These are phyloP conservation scores for Calonectria montana DNA, from an alignment of 2,329 filamentous ascomycete species.

Conservation along the genomic window DNA sequence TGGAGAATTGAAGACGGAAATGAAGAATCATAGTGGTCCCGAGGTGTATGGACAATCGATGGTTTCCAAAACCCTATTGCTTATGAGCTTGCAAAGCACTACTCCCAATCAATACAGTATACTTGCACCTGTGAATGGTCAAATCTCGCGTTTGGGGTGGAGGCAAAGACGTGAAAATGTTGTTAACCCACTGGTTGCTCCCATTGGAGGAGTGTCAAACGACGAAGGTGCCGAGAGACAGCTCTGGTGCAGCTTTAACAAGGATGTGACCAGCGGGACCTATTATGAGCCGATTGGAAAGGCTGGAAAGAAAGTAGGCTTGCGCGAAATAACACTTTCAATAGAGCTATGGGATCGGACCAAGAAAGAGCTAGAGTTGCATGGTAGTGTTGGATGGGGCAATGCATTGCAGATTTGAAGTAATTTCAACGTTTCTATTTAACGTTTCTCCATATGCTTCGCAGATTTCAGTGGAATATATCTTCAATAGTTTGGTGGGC, in stretches of 20 bases:
- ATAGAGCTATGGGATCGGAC: slow-evolving; percentile 15
- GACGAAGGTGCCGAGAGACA: slow-evolving; percentile 17
- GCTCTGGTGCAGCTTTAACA: slow-evolving; percentile 19
- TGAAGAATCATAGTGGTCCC: not conserved
- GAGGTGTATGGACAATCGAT: slow-evolving; percentile 14
- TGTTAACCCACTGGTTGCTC: not conserved
- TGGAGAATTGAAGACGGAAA: slow-evolving; percentile 9
- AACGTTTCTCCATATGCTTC: no score
- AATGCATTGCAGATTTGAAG: not conserved
- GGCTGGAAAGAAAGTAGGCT: not conserved
- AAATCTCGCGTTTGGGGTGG: slow-evolving; percentile 2
- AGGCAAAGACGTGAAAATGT: not conserved
- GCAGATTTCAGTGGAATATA: no score
- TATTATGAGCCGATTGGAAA: slow-evolving; percentile 22
- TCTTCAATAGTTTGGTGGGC: no score
- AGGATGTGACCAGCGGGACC: not conserved
- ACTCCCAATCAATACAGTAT: not conserved
- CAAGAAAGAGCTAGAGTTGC: not conserved
- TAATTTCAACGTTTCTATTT: no score
- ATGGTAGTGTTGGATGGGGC: slow-evolving; percentile 1
- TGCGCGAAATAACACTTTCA: slow-evolving; percentile 6
- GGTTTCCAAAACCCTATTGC: slow-evolving; percentile 14
- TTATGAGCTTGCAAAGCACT: slow-evolving; percentile 11
- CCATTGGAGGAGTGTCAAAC: slow-evolving; percentile 2
- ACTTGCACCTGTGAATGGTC: slow-evolving; percentile 10